Conservation (phyloP, 441 rosid species). For the Gossypium schwendimanii region DNA sequence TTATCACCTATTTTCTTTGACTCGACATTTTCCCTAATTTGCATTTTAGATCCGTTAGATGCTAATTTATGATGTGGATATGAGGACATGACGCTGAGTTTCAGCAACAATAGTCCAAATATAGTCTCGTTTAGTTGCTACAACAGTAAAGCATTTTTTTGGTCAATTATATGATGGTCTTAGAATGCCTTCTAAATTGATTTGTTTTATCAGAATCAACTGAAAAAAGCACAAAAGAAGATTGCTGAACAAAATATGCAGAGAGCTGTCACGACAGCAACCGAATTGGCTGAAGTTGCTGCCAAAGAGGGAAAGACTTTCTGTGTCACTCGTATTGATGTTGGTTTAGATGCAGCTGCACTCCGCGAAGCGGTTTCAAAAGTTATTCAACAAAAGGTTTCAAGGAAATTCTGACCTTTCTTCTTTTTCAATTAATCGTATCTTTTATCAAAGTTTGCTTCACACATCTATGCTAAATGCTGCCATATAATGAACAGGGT, state of each 20-base stretch:
- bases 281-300: conserved; percentile 65
- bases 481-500: conserved; percentile 43
- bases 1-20: neutral
- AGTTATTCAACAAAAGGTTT: conserved; percentile 70
- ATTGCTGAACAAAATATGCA: conserved; percentile 74
- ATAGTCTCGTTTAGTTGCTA: neutral
- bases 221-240: conserved; percentile 77
- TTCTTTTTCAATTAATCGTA: neutral
- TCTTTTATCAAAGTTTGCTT: neutral
- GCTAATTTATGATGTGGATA: neutral
- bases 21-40: neutral
- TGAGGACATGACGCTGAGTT: neutral
- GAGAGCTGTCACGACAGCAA: conserved; percentile 60
- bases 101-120: neutral
- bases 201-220: conserved; percentile 39
- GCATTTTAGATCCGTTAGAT: neutral
- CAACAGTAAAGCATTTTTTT: neutral
- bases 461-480: neutral
- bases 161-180: neutral
- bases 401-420: neutral
- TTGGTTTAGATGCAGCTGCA: conserved; percentile 87
- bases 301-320: conserved; percentile 64
- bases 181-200: neutral
- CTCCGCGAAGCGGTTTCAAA: conserved; percentile 87
- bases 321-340: conserved; percentile 67